phyloP scores from a whole-genome alignment of 768 basidiomycete genomes.

The Collybia sp. region DNA sequence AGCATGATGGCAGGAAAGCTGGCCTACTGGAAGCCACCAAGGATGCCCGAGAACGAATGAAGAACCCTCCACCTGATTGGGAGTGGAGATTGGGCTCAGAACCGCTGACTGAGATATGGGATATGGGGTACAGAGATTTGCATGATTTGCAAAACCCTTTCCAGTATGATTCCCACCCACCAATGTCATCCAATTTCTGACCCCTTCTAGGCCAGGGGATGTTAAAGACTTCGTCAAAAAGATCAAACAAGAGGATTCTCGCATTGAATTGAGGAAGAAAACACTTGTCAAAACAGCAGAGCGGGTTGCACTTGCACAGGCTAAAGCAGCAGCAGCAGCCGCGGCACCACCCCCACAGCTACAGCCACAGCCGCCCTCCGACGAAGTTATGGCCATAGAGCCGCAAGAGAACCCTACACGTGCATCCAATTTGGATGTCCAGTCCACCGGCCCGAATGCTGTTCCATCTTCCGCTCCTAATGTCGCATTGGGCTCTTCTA shows the following conservation, averaged over 20 bases:
- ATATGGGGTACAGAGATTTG: constrained; percentile 69
- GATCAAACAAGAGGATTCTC: constrained; percentile 59
- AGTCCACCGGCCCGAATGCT: no score
- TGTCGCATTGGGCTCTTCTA: constrained; percentile 31
- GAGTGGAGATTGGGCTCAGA: constrained; percentile 62
- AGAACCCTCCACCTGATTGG: constrained; percentile 58
- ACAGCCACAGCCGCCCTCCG: constrained; percentile 11
- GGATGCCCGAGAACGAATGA: constrained; percentile 45
- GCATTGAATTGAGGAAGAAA: constrained; percentile 51
- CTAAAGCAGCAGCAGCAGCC: constrained; percentile 19
- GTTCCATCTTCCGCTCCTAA: constrained; percentile 22
- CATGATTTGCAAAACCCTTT: constrained; percentile 60
- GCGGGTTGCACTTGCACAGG: constrained; percentile 19
- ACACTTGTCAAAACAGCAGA: constrained; percentile 27
- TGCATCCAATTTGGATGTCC: no score
- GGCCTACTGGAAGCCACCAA: constrained; percentile 62
- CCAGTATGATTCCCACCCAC: constrained; percentile 39
- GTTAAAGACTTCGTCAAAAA: constrained; percentile 73
- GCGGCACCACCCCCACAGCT: constrained; percentile 11
- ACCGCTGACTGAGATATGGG: constrained; percentile 78
- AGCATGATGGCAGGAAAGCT: constrained; percentile 42
- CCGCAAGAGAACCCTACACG: no score
- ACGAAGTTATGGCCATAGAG: no score
- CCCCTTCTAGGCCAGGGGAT: constrained; percentile 52
- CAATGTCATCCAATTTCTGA: constrained; percentile 2